Base-by-base conservation (phyloP, 805 yeast genomes). In the Cyberlindnera mycetangii region DNA sequence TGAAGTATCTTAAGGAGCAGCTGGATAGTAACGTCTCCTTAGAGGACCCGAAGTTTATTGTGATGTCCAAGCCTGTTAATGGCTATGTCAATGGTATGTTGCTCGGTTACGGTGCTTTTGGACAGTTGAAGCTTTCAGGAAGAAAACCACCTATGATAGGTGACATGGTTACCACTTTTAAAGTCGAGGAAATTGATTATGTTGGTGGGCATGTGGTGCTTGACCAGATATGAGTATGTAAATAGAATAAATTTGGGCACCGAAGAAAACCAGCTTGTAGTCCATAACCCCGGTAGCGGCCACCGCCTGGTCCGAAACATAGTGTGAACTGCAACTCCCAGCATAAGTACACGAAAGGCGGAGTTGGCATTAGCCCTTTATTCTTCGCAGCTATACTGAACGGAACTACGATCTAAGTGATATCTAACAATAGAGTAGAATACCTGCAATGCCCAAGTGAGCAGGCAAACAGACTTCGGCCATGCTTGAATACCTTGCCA, bases 181-280 rank as follows among this genome's bases (percentile, higher is more conserved):
- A 53, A 17, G 64, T 76, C 15, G 62, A 61, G 14, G 71, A 65
- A 33, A 59, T 76, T 4, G 78, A 75, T 48, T 62, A 72, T 31
- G 52, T 76, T 21, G 75, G 70, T 15, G 76, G 76, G 9, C 49
- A 55, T 6, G 56, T 76, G 30, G 58, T 66, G 9, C 44, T 74
- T 28, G 50, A 40, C 32, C 50, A 58, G 32, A 10, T 28, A 17
- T 37, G 33, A 38, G 7, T 12, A 19, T 33, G 37, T 33, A 33
- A 19, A 33, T 33, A 33, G 25, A 33, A 14, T n/a, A n/a, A n/a
- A n/a, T n/a, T n/a, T n/a, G n/a, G n/a, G n/a, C n/a, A n/a, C n/a
- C n/a, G n/a, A n/a, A n/a, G n/a, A n/a, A n/a, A n/a, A n/a, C n/a
- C n/a, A n/a, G 32, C 32, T 14, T 30, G n/a, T 12, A 30, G 32